phyloP scores from a whole-genome alignment of 306 rosid genomes.

The Hippophae rhamnoides region DNA sequence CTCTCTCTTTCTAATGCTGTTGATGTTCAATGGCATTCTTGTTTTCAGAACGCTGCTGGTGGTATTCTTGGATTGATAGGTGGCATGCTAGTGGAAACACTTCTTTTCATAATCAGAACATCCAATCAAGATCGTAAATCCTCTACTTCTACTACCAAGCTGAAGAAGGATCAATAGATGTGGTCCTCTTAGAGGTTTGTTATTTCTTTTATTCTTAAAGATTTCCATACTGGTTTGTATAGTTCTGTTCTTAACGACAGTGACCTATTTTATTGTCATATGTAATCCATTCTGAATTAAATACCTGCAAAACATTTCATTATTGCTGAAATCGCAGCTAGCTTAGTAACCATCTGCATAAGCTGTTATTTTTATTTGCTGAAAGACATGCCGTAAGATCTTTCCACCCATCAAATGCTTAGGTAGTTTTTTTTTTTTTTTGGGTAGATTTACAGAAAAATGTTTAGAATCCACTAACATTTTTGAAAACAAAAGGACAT shows the following conservation, averaged over 20 bases:
- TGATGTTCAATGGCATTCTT: constrained; percentile 2
- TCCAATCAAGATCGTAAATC: constrained; percentile 31
- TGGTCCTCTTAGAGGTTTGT: background rate
- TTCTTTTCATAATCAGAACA: constrained; percentile 67
- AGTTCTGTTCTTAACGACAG: background rate
- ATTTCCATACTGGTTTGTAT: background rate
- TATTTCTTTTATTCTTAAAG: background rate
- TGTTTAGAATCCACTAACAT: too few relatives aligned
- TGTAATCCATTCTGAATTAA: too few relatives aligned
- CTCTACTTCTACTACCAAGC: constrained; percentile 34
- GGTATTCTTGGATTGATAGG: constrained; percentile 76
- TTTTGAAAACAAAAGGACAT: too few relatives aligned
- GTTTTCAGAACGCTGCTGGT: constrained; percentile 77
- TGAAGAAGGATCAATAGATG: constrained; percentile 60
- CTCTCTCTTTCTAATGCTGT: constrained; percentile 1
- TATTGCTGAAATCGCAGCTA: too few relatives aligned
- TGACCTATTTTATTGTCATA: background rate
- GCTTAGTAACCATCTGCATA: too few relatives aligned
- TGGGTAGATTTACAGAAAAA: too few relatives aligned
- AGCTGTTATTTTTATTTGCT: too few relatives aligned
- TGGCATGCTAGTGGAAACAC: constrained; percentile 87
- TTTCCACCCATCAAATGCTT: too few relatives aligned
- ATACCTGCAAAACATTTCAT: too few relatives aligned
- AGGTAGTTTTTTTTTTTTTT: too few relatives aligned
- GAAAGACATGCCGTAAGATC: too few relatives aligned